Percentiles rank a stretch among this genome's conserved stretches.
Evolutionary conservation across 2,329 filamentous ascomycete species (phyloP).

Genomic region (Trichophyton verrucosum): DNA sequence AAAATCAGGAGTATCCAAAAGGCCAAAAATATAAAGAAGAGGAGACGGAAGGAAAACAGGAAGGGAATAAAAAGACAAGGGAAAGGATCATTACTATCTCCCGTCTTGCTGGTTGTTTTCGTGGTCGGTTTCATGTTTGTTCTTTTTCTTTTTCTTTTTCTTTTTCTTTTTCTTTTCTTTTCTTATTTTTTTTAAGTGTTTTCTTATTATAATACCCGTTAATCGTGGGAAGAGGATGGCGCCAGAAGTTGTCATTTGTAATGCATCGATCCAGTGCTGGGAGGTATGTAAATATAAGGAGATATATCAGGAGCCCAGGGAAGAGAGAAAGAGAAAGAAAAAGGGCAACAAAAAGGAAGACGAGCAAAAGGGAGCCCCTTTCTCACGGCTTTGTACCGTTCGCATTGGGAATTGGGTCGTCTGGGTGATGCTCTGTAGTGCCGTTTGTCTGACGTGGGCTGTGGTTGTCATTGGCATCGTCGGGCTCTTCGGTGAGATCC

Average conservation of each 20-base stretch:
- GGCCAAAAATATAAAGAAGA: not conserved
- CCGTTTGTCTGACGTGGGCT: constrained; percentile 1
- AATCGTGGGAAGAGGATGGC: not conserved
- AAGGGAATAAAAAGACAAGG: not conserved
- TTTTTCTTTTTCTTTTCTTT: not conserved
- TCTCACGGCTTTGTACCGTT: not conserved
- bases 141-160: too few species aligned
- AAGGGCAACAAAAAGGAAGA: not conserved
- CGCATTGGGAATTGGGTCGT: constrained; percentile 5
- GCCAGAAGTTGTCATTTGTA: not conserved
- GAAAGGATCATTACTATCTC: not conserved
- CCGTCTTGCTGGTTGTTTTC: constrained; percentile 3
- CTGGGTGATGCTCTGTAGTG: constrained; percentile 5
- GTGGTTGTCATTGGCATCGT: constrained; percentile 5
- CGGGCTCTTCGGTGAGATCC: constrained; percentile 62
- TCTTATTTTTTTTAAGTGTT: not conserved
- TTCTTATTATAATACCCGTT: not conserved
- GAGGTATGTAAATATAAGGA: not conserved
- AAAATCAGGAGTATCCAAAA: not conserved
- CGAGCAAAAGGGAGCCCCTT: not conserved
- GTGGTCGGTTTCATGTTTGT: constrained; percentile 8
- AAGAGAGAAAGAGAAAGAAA: not conserved
- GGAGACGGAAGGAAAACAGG: constrained; percentile 1
- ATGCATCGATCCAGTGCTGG: not conserved
- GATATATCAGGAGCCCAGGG: not conserved